These are phyloP conservation scores for Camellia granthamiana DNA, from an alignment of 148 eudicot species.

Conservation along the genomic window DNA sequence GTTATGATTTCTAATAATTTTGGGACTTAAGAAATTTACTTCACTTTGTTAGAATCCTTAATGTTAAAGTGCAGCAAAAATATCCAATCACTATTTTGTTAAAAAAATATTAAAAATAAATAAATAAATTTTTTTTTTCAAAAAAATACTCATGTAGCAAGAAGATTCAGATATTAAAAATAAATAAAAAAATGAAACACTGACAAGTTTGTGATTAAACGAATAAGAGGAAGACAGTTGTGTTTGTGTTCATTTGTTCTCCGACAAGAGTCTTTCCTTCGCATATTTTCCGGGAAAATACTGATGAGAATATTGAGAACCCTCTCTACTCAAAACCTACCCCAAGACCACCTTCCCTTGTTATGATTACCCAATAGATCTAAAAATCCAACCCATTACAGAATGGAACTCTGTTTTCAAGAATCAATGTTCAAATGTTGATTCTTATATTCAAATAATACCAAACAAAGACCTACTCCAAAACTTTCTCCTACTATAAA, in stretches of 20 bases:
- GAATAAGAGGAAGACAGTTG: neutral
- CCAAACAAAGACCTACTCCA: neutral
- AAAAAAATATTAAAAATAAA: too few species aligned
- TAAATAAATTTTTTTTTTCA: too few species aligned
- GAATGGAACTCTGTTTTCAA: neutral
- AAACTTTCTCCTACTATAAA: constrained; percentile 7
- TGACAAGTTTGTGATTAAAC: too few species aligned
- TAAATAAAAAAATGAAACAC: too few species aligned
- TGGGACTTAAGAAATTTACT: neutral
- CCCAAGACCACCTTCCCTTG: constrained; percentile 12
- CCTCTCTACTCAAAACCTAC: neutral
- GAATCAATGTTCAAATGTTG: neutral
- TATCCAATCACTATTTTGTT: too few species aligned
- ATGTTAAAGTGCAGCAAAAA: too few species aligned
- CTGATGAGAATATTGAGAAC: neutral
- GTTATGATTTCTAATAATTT: neutral
- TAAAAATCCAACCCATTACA: neutral
- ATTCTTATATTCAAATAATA: neutral
- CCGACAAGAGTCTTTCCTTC: neutral
- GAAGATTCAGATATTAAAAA: too few species aligned
- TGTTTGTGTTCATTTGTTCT: neutral
- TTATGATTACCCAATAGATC: neutral
- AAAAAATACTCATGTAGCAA: too few species aligned
- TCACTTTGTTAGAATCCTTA: too few species aligned
- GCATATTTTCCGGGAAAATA: neutral